These are phyloP conservation scores for Parastagonospora nodorum DNA, from an alignment of 2,329 filamentous ascomycete genomes.

Conservation along the genomic window DNA sequence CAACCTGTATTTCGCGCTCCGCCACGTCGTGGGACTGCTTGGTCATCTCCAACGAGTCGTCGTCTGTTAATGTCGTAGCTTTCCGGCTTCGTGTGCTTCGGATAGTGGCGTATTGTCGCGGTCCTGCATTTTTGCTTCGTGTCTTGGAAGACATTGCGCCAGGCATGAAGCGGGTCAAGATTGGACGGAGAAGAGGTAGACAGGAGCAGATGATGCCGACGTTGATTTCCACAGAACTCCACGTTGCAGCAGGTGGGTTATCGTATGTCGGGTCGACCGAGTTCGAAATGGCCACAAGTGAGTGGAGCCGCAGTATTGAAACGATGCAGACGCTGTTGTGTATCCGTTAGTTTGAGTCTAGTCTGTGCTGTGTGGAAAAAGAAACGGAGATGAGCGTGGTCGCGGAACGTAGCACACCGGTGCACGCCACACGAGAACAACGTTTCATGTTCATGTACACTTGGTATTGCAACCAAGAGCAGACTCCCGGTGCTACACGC, in stretches of 20 bases:
- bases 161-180: constrained; percentile 30
- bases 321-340: constrained; percentile 40
- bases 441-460: not conserved
- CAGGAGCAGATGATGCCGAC: constrained; percentile 44
- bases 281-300: constrained; percentile 39
- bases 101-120: constrained; percentile 13
- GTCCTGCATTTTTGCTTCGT: constrained; percentile 12
- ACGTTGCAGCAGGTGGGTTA: constrained; percentile 39
- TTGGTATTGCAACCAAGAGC: not conserved
- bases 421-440: not conserved
- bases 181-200: constrained; percentile 34
- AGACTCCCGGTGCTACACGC: no score
- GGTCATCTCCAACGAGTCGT: constrained; percentile 10
- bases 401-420: not conserved
- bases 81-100: constrained; percentile 13
- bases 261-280: constrained; percentile 37
- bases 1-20: constrained; percentile 28
- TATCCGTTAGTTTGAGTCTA: not conserved
- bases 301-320: constrained; percentile 41
- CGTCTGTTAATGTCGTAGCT: not conserved
- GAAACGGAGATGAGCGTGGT: not conserved
- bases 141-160: constrained; percentile 20
- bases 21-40: constrained; percentile 9
- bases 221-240: constrained; percentile 36
- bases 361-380: not conserved